Evolutionary conservation across 805 yeast genomes (phyloP), one percentile per base, ranked within the genome.

Genomic region (Peterozyma xylosa): DNA sequence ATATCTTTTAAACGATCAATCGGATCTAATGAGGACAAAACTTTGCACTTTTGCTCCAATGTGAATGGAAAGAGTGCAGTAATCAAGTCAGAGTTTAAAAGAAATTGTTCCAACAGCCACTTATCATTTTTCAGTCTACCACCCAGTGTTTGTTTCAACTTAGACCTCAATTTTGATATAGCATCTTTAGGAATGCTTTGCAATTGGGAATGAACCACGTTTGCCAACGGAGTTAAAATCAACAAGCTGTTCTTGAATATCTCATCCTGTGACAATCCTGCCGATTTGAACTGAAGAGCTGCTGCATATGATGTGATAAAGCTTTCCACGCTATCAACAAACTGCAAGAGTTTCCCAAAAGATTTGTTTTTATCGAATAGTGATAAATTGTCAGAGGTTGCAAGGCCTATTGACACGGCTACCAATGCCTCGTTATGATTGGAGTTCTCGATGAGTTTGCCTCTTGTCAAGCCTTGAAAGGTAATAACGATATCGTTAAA

Each of bases 201-300:
- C 42, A 82, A 63, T 54, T 80, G 86, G 38, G 75, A 55, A 49
- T 68, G 73, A n/a, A 82, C 60, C 0, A 80, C 70, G 48, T 73
- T 73, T 0, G 85, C 77, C 42, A 82, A 58, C 0, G 89, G 89
- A 10, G 82, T 71, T 16, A 82, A 59, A 2, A 75, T 64, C 17
- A 78, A 55, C 11, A 80, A 60, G 33, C 60, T 53, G 13, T 51
- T 54, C 35, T 42, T 48, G 15, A 53, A 30, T n/a, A 35, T 41
- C 5, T 45, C 41, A 35, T 53, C 50, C 13, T 43, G 27, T 21
- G 27, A 21, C 27, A 21, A 21, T 21, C 27, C 27, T 21, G 7
- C 7, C 27, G 27, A 21, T 21, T 21, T 21, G 27, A 21, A 21
- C 27, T 21, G 27, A 21, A 21, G 27, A 21, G 27, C 27, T 21